A percentile compares a stretch with the other conserved stretches of the same genome.
Conservation (phyloP, 305 asterid species). For the Salvia sclarea region DNA sequence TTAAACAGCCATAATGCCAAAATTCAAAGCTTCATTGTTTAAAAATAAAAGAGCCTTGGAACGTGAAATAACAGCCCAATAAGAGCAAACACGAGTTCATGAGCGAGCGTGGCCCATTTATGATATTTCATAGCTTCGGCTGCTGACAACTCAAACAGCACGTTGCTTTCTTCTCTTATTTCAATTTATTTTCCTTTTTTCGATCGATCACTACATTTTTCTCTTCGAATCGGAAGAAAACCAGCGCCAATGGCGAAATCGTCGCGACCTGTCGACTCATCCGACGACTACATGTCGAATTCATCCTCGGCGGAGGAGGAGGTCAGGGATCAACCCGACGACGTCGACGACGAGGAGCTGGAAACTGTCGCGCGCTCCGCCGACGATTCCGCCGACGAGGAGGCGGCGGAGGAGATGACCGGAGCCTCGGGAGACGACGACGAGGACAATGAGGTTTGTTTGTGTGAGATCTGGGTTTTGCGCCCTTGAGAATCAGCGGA, state of each 20-base stretch:
- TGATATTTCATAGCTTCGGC: background rate
- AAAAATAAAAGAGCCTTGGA: too few species aligned
- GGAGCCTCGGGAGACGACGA: constrained; percentile 45
- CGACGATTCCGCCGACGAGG: constrained; percentile 71
- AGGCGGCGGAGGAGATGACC: constrained; percentile 37
- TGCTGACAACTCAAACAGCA: constrained; percentile 16
- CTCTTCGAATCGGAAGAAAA: constrained; percentile 14
- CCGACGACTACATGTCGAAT: constrained; percentile 47
- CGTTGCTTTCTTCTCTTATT: constrained; percentile 6
- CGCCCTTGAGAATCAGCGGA: constrained; percentile 8
- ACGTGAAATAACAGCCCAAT: background rate
- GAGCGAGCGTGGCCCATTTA: constrained; percentile 14
- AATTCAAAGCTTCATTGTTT: too few species aligned
- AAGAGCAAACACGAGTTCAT: background rate
- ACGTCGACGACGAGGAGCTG: constrained; percentile 81
- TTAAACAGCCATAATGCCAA: too few species aligned
- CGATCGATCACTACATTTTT: background rate
- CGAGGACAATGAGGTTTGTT: constrained; percentile 60
- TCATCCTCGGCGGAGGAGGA: constrained; percentile 53
- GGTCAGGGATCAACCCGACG: constrained; percentile 49
- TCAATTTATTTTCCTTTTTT: constrained; percentile 8
- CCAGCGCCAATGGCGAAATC: constrained; percentile 59
- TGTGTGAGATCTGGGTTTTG: constrained; percentile 34
- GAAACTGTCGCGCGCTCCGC: constrained; percentile 72
- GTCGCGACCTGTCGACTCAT: constrained; percentile 45